phyloP scores from a whole-genome alignment of 768 basidiomycete genomes.

The Tephrocybe sp. region DNA sequence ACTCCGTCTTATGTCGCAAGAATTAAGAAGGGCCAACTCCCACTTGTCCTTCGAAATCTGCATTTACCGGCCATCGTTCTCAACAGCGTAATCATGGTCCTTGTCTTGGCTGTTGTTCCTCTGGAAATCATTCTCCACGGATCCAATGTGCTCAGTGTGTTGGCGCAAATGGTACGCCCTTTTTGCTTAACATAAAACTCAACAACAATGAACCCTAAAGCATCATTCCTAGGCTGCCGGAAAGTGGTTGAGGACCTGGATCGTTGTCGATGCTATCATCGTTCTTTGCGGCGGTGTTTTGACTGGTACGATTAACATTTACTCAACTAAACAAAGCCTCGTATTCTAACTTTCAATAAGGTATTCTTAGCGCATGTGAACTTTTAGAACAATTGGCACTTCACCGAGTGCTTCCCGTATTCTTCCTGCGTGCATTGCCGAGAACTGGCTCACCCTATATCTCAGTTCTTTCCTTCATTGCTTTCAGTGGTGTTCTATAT shows the following conservation, averaged over 20 bases:
- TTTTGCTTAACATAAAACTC: no score
- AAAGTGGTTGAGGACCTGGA: constrained; percentile 58
- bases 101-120: constrained; percentile 62
- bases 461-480: constrained; percentile 48
- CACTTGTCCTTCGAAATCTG: constrained; percentile 63
- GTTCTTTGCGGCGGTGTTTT: constrained; percentile 74
- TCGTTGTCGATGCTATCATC: constrained; percentile 67
- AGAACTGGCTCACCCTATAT: constrained; percentile 52
- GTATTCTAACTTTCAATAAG: constrained; percentile 24
- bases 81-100: constrained; percentile 55
- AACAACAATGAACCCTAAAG: not conserved
- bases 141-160: constrained; percentile 62
- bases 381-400: constrained; percentile 56
- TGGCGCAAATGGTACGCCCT: constrained; percentile 50
- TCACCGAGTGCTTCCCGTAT: constrained; percentile 59
- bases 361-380: constrained; percentile 58
- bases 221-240: constrained; percentile 46
- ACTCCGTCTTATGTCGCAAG: constrained; percentile 65
- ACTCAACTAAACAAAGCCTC: not conserved
- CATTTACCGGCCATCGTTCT: constrained; percentile 59
- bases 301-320: constrained; percentile 43
- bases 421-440: constrained; percentile 50
- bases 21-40: constrained; percentile 56
- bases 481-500: constrained; percentile 54
- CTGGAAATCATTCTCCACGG: constrained; percentile 45